These are phyloP conservation scores for Aureobasidium melanogenum DNA, from an alignment of 2,329 filamentous ascomycete genomes.

Conservation along the genomic window DNA sequence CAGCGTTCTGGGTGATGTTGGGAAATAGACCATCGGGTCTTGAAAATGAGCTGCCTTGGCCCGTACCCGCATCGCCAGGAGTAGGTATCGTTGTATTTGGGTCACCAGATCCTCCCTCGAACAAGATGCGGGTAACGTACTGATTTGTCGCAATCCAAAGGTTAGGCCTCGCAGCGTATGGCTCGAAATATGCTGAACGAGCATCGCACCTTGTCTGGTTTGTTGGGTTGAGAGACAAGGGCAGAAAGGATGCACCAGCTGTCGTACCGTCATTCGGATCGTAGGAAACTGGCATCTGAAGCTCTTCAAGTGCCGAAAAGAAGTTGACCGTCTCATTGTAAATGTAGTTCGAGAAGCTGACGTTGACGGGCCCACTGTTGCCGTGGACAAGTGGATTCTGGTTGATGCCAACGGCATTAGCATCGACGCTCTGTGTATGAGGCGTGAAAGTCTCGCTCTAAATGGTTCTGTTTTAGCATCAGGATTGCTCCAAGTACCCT, in stretches of 20 bases:
- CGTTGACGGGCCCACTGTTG: constrained; percentile 38
- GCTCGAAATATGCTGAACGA: constrained; percentile 32
- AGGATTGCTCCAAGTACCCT: no score
- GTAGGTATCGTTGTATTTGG: constrained; percentile 12
- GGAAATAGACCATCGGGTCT: not conserved
- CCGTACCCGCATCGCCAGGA: constrained; percentile 10
- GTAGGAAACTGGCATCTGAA: constrained; percentile 28
- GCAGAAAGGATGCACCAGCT: constrained; percentile 31
- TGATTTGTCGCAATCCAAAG: constrained; percentile 29
- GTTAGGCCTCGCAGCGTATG: constrained; percentile 26
- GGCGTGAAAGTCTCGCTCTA: constrained; percentile 25
- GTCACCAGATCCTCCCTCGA: constrained; percentile 18
- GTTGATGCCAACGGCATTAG: constrained; percentile 29
- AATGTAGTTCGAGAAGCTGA: constrained; percentile 37
- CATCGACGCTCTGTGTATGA: constrained; percentile 23
- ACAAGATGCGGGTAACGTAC: constrained; percentile 27
- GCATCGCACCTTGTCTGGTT: constrained; percentile 33
- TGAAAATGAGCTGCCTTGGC: constrained; percentile 15
- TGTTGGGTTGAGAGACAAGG: constrained; percentile 27
- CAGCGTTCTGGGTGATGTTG: not conserved
- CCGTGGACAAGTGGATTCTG: constrained; percentile 36
- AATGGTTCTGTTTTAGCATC: not conserved
- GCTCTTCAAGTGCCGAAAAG: constrained; percentile 29
- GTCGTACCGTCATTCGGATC: constrained; percentile 31
- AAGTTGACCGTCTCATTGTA: constrained; percentile 29